Base-by-base conservation (phyloP, 768 basidiomycete species). In the Auricularia sp. region DNA sequence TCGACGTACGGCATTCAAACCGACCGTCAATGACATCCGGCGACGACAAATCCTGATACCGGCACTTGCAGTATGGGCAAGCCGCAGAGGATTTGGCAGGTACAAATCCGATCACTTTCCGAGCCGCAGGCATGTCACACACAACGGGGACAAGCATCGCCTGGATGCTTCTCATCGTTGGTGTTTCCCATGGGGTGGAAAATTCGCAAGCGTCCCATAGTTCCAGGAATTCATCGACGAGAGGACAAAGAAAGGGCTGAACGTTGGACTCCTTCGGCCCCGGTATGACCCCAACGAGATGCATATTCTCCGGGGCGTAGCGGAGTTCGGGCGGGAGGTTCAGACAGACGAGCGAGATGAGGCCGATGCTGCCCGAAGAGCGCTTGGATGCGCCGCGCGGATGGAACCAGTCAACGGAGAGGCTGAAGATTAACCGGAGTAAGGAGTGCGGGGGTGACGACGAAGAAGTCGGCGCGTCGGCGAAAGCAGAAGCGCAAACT, bases 71-170 rank as follows among this genome's bases (percentile, higher is more conserved):
- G 54, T 70, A 64, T 36, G 66, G 47, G 69, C 66, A 67, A 64
- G 39, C 37, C 61, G 66, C 16, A 1, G 66, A 68, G 62, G 39
- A 65, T 21, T 51, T 67, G 11, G 70, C 63, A 69, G 58, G 54
- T 62, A 21, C 61, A 70, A 72, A 68, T 70, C 64, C 64, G 68
- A 45, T 68, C 33, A 68, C 64, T 59, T 51, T 66, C 54, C 65
- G 58, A 33, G 61, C 63, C 18, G 75, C 78, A 1, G 72, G 77
- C 16, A 80, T 71, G 63, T 81, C 78, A 59, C 75, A 77, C 1
- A 77, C 65, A 0, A 73, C 63, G 4, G 68, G 64, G 0, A 75
- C 68, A 2, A 80, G 39, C 0, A 73, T 73, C 24, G 71, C 71
- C 3, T 65, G 45, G 3, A 75, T 70, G 0, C 68, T 2, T 0